Conservation (phyloP, 1,284 basidiomycete species). For the Ceratobasidium sp. region DNA sequence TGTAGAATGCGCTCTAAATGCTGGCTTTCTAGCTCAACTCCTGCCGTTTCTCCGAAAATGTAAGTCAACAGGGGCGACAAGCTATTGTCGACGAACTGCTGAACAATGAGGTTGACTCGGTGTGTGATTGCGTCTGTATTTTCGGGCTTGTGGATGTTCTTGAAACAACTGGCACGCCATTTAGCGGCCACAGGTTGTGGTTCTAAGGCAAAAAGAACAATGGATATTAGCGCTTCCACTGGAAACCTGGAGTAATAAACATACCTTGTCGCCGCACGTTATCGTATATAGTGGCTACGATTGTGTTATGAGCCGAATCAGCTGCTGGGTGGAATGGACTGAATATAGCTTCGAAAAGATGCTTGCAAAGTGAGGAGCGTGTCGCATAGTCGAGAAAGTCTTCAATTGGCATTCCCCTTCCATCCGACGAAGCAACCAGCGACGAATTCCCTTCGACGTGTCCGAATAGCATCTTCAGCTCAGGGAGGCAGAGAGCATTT, state of each 20-base stretch:
- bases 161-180: slow-evolving; percentile 19
- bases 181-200: slow-evolving; percentile 3
- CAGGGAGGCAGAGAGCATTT: neutral
- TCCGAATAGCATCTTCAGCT: slow-evolving; percentile 7
- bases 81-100: neutral
- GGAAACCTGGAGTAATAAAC: neutral
- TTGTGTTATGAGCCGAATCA: neutral
- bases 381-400: slow-evolving; percentile 30
- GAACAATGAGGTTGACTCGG: neutral
- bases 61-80: neutral
- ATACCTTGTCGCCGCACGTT: slow-evolving; percentile 13
- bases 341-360: neutral
- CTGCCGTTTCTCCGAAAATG: neutral
- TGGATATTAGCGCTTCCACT: neutral
- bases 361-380: slow-evolving; percentile 17
- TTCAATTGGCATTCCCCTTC: slow-evolving; percentile 6
- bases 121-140: neutral
- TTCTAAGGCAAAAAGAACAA: neutral
- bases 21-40: neutral
- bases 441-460: slow-evolving; percentile 10
- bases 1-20: neutral
- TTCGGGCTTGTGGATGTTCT: slow-evolving; percentile 7
- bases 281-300: neutral
- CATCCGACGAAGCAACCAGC: slow-evolving; percentile 7
- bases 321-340: slow-evolving; percentile 31